Evolutionary conservation across 768 basidiomycete genomes (phyloP), one percentile per base, ranked within the genome.

Genomic region (Boletus tomentosulus): DNA sequence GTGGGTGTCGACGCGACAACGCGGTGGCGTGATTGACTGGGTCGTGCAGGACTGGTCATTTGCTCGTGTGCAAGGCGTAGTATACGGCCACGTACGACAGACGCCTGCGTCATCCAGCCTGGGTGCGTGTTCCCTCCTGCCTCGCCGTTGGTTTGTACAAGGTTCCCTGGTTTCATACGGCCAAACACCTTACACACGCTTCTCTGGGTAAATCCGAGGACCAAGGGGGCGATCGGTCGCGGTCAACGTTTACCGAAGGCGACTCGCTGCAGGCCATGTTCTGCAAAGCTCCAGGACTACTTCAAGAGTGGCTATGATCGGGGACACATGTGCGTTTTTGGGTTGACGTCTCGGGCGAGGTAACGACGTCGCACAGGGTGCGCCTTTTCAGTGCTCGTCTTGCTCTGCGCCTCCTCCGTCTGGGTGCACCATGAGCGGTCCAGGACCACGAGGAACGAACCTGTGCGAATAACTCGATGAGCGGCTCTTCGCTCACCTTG

Each of bases 251-350:
- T 72, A 70, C 74, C 39, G 97, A 98, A 67, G 96, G 98, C 71
- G 79, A 79, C 39, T 78, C 80, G 2, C 67, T 98, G 11, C 96
- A 95, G 0, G 73, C 71, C 47, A 58, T 70, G 45, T 98, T 96
- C 78, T 80, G 95, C 94, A 0, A 85, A 80, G 57, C 72, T 98
- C 59, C 78, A 85, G 66, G 95, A 98, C 66, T 98, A 97, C 68
- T 92, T 94, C 69, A 78, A 78, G 55, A 96, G 93, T 65, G 94
- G 94, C 10, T 96, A 96, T 66, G 95, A 98, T 67, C 82, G 96
- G 13, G 96, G 96, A 47, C 96, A 99, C 72, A 98, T 98, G 96
- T 92, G 54, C 43, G 87, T 76, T 13, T 28, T 38, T 22, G 11
- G 12, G 19, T 39, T 3, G 28, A 37, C 45, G 16, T 28, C 28